These are phyloP conservation scores for Wallacemonas sp. DNA, from an alignment of 208 protist species.

Conservation along the genomic window DNA sequence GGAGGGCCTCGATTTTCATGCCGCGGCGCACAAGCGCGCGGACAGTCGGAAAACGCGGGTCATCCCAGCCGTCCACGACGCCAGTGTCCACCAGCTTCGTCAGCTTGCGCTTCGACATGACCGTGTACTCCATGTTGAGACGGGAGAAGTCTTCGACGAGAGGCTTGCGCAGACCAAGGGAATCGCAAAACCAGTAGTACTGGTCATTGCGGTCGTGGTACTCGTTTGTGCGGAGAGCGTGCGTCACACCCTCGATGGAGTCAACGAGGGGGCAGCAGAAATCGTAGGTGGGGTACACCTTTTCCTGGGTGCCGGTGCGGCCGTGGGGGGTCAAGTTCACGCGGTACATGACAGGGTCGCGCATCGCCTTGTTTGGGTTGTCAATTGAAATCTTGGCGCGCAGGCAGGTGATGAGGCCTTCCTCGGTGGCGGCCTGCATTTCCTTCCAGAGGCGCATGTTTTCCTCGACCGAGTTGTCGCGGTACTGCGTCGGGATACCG, in stretches of 20 bases:
- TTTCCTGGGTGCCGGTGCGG: constrained; percentile 91
- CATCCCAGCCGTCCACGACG: constrained; percentile 98
- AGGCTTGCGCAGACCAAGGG: constrained; percentile 88
- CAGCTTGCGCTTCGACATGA: constrained; percentile 99
- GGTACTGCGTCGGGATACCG: constrained; percentile 87
- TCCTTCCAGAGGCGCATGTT: constrained; percentile 96
- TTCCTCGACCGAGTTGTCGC: constrained; percentile 93
- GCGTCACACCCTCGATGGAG: constrained; percentile 98
- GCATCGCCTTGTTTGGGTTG: constrained; percentile 95
- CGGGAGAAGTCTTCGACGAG: constrained; percentile 96
- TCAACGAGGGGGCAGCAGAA: constrained; percentile 99
- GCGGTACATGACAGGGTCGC: constrained; percentile 98
- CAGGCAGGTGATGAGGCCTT: constrained; percentile 93
- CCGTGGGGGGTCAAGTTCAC: constrained; percentile 93
- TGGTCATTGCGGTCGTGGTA: constrained; percentile 98
- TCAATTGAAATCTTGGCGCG: constrained; percentile 97
- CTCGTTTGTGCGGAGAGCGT: constrained; percentile 98
- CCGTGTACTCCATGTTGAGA: constrained; percentile 98
- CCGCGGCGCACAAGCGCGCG: constrained; percentile 96
- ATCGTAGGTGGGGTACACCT: constrained; percentile 99
- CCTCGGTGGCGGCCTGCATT: constrained; percentile 89
- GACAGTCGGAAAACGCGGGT: constrained; percentile 99
- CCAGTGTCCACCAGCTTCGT: constrained; percentile 96
- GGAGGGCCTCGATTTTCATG: constrained; percentile 95
- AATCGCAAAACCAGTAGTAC: constrained; percentile 97